These are phyloP conservation scores for Mucor irregularis DNA, from an alignment of 371 early-diverging fungal genomes.

Conservation along the genomic window DNA sequence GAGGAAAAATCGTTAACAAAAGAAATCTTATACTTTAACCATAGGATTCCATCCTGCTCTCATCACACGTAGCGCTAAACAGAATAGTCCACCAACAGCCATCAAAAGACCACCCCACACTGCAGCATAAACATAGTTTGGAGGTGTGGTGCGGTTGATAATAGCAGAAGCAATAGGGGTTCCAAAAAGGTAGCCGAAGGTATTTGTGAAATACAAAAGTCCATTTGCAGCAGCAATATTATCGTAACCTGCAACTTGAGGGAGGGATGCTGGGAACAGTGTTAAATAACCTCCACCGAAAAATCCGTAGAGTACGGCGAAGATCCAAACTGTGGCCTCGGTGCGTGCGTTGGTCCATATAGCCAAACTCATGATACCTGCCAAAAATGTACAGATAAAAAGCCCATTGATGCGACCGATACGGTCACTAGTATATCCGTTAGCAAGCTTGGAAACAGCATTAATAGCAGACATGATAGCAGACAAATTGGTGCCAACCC, in stretches of 20 bases:
- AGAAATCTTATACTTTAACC: slow-evolving; percentile 22
- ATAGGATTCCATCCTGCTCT: slow-evolving; percentile 29
- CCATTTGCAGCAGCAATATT: slow-evolving; percentile 50
- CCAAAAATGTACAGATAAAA: slow-evolving; percentile 41
- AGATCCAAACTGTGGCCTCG: slow-evolving; percentile 37
- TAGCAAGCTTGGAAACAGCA: slow-evolving; percentile 40
- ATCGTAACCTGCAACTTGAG: slow-evolving; percentile 48
- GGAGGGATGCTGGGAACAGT: slow-evolving; percentile 46
- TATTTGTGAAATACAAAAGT: slow-evolving; percentile 44
- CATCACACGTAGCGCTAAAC: slow-evolving; percentile 23
- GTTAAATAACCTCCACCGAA: slow-evolving; percentile 59
- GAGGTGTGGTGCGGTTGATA: slow-evolving; percentile 29
- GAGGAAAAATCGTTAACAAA: no score
- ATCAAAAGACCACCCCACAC: slow-evolving; percentile 26
- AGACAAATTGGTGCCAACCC: slow-evolving; percentile 40
- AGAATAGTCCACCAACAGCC: slow-evolving; percentile 27
- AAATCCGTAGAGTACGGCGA: slow-evolving; percentile 46
- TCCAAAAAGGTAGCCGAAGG: slow-evolving; percentile 52
- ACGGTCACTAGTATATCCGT: slow-evolving; percentile 51
- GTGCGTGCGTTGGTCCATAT: slow-evolving; percentile 43
- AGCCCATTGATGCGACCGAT: slow-evolving; percentile 60
- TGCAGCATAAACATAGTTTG: slow-evolving; percentile 20
- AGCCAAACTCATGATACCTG: slow-evolving; percentile 37
- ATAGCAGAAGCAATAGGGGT: slow-evolving; percentile 50
- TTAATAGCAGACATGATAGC: slow-evolving; percentile 53